These are phyloP conservation scores for Pseudocercospora crystallina DNA, from an alignment of 2,329 filamentous ascomycete genomes.

Conservation along the genomic window DNA sequence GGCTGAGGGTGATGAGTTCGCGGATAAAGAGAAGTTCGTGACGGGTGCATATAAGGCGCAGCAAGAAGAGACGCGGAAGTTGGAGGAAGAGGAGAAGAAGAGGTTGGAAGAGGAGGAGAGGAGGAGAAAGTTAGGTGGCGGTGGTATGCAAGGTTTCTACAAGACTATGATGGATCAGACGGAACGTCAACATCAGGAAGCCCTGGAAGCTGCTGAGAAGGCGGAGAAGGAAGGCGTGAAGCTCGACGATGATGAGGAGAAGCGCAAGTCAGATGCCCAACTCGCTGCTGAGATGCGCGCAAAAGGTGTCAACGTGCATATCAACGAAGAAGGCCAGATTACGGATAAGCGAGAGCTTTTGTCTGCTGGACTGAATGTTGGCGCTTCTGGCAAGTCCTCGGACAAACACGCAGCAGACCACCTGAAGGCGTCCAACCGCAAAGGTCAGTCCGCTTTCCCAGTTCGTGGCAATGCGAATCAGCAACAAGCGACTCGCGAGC, in stretches of 20 bases:
- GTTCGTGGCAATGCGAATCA: slow-evolving; percentile 38
- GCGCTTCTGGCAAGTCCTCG: slow-evolving; percentile 34
- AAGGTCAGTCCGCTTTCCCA: slow-evolving; percentile 28
- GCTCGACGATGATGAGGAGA: slow-evolving; percentile 36
- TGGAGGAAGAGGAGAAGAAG: slow-evolving; percentile 70
- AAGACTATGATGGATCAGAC: slow-evolving; percentile 69
- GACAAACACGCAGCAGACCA: slow-evolving; percentile 32
- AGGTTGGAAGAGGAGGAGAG: slow-evolving; percentile 66
- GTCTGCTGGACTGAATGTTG: slow-evolving; percentile 71
- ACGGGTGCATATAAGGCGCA: slow-evolving; percentile 80
- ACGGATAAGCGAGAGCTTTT: slow-evolving; percentile 82
- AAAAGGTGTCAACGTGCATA: slow-evolving; percentile 61
- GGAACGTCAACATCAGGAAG: slow-evolving; percentile 68
- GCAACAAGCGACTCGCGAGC: slow-evolving; percentile 68
- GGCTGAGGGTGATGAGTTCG: slow-evolving; percentile 76
- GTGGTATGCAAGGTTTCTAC: slow-evolving; percentile 72
- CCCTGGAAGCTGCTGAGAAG: slow-evolving; percentile 63
- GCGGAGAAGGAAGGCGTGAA: slow-evolving; percentile 37
- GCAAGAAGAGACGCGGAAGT: slow-evolving; percentile 68
- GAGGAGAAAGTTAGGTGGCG: slow-evolving; percentile 57
- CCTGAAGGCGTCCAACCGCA: slow-evolving; percentile 28
- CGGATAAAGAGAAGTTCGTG: slow-evolving; percentile 82
- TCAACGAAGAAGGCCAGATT: slow-evolving; percentile 82
- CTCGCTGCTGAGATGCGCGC: slow-evolving; percentile 67
- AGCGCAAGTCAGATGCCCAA: slow-evolving; percentile 55